These are phyloP conservation scores for Smallanthus sonchifolius DNA, from an alignment of 129 eudicot species.

Conservation along the genomic window DNA sequence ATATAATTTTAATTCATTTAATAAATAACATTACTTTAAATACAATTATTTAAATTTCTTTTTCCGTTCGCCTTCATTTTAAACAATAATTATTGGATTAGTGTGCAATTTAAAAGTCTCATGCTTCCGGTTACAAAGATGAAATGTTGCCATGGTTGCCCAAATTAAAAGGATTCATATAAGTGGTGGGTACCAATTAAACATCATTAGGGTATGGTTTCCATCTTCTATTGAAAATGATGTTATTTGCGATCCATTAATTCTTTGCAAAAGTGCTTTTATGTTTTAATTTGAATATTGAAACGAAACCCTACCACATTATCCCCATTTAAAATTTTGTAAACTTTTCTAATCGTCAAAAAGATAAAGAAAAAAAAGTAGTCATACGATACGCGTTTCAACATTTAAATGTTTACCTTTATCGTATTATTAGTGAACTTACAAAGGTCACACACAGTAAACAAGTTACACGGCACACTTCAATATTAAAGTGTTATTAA, in stretches of 20 bases:
- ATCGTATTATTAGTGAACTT: background rate
- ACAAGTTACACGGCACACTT: background rate
- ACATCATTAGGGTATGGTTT: constrained; percentile 18
- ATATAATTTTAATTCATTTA: background rate
- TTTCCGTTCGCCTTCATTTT: background rate
- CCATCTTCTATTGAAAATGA: constrained; percentile 1
- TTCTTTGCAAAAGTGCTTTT: constrained; percentile 22
- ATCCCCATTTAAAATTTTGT: background rate
- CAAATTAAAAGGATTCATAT: constrained; percentile 15
- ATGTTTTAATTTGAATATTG: constrained; percentile 22
- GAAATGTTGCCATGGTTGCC: constrained; percentile 16
- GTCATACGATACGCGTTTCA: background rate
- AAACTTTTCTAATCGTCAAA: background rate
- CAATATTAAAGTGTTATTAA: no score
- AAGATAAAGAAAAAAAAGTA: background rate
- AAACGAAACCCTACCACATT: constrained; percentile 20
- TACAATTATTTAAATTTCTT: background rate
- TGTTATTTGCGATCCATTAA: constrained; percentile 13
- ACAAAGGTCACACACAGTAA: no score
- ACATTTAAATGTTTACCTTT: background rate
- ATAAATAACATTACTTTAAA: background rate
- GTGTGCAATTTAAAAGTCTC: background rate
- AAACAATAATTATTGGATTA: background rate
- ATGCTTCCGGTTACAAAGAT: constrained; percentile 13
- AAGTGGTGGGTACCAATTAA: constrained; percentile 35